A percentile compares a stretch with the other conserved stretches of the same genome.
Evolutionary conservation across 495 filamentous ascomycete genomes (phyloP).

Genomic region (Lineolata rhizophorae): DNA sequence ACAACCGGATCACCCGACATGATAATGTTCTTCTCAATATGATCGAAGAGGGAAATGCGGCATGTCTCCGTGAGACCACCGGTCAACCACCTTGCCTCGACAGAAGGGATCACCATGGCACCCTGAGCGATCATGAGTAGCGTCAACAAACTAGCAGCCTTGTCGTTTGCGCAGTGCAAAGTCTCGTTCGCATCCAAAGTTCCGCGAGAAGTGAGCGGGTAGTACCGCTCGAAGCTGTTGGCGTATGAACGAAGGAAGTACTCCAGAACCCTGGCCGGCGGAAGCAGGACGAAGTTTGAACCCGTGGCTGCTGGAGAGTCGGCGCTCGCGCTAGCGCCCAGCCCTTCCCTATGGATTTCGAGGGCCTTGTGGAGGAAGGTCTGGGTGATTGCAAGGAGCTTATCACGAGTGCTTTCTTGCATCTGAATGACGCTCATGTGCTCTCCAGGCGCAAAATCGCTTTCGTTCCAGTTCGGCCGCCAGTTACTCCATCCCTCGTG

Average conservation of each 20-base stretch:
- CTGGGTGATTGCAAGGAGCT: conserved; percentile 39
- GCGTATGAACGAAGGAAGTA: conserved; percentile 37
- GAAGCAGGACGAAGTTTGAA: conserved; percentile 33
- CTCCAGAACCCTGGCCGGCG: conserved; percentile 34
- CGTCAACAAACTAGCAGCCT: conserved; percentile 33
- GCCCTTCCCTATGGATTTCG: conserved; percentile 28
- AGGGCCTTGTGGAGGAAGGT: conserved; percentile 40
- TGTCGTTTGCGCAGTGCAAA: conserved; percentile 23
- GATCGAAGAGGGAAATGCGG: conserved; percentile 40
- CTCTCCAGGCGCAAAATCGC: conserved; percentile 24
- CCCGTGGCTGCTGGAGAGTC: conserved; percentile 19
- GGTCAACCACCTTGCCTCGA: conserved; percentile 34
- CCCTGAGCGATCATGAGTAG: conserved; percentile 45
- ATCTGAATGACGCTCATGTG: conserved; percentile 21
- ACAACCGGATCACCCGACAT: conserved; percentile 34
- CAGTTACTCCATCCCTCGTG: conserved; percentile 23
- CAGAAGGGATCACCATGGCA: conserved; percentile 30
- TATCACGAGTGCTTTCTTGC: conserved; percentile 30
- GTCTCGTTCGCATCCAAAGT: conserved; percentile 36
- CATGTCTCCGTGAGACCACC: conserved; percentile 41
- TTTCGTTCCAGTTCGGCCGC: conserved; percentile 24
- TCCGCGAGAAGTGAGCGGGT: conserved; percentile 27
- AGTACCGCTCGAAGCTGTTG: conserved; percentile 34
- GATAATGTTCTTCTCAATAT: conserved; percentile 41
- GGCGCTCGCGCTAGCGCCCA: conserved; percentile 12